Conservation (phyloP, 2,329 filamentous ascomycete species). For the Neonectria neomacrospora region DNA sequence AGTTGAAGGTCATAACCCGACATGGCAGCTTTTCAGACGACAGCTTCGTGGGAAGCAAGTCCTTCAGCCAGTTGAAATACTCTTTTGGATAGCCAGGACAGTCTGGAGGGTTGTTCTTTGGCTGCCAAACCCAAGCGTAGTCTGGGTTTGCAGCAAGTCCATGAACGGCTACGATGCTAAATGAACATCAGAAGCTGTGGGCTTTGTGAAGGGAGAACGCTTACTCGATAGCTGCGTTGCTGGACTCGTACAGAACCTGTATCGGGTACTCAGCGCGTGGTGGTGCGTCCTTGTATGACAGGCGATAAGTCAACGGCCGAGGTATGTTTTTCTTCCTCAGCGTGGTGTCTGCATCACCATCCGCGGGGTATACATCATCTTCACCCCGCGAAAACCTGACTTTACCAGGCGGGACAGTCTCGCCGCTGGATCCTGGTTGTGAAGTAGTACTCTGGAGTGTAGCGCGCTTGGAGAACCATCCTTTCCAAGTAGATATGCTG, state of each 20-base stretch:
- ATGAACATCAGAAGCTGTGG: not conserved
- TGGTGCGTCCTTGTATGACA: not conserved
- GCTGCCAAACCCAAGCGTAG: constrained; percentile 4
- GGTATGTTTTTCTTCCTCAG: not conserved
- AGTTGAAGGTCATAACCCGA: constrained; percentile 3
- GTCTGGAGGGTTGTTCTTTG: not conserved
- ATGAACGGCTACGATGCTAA: not conserved
- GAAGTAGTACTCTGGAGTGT: not conserved
- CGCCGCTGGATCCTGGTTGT: no score
- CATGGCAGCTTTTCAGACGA: not conserved
- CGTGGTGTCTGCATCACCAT: not conserved
- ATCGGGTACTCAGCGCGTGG: not conserved
- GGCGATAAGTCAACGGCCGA: not conserved
- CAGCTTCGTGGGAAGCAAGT: not conserved
- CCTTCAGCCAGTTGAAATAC: not conserved
- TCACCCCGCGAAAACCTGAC: not conserved
- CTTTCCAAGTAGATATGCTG: not conserved
- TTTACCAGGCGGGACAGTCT: not conserved
- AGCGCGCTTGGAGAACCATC: not conserved
- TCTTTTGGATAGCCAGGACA: not conserved
- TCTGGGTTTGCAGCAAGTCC: constrained; percentile 2
- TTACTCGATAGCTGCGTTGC: not conserved
- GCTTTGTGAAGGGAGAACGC: not conserved
- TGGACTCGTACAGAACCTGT: not conserved
- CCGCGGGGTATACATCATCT: not conserved